These are phyloP conservation scores for Lathyrus sativus DNA, from an alignment of 306 rosid genomes.

Conservation along the genomic window DNA sequence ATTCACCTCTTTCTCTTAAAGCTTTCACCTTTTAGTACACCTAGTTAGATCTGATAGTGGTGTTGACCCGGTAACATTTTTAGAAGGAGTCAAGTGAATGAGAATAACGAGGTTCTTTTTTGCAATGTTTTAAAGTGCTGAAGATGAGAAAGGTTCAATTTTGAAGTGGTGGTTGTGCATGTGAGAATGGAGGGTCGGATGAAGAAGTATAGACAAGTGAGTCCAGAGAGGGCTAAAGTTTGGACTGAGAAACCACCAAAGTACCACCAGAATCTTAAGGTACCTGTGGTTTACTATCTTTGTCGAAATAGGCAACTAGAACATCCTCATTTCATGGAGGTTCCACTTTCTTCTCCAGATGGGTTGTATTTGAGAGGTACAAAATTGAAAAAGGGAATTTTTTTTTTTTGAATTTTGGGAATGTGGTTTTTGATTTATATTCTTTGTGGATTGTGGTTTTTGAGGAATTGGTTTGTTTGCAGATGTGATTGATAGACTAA, in stretches of 20 bases:
- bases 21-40: conserved; percentile 1
- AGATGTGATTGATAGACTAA: conserved; percentile 90
- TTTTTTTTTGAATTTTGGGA: neutral
- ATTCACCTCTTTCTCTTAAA: neutral
- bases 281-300: conserved; percentile 85
- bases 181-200: conserved; percentile 70
- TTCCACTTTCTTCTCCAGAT: conserved; percentile 72
- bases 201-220: conserved; percentile 82
- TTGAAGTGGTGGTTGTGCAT: conserved; percentile 38
- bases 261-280: conserved; percentile 79
- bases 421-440: neutral
- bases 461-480: conserved; percentile 37
- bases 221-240: conserved; percentile 92
- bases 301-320: conserved; percentile 85
- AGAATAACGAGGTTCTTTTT: conserved; percentile 31
- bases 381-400: neutral
- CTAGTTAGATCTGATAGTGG: conserved; percentile 43
- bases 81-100: conserved; percentile 16
- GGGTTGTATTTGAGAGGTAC: conserved; percentile 87
- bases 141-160: conserved; percentile 22
- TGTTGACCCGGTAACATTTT: conserved; percentile 28
- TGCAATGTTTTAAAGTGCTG: conserved; percentile 13
- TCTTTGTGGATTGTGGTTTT: conserved; percentile 21
- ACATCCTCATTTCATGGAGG: conserved; percentile 99
- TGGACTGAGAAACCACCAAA: conserved; percentile 97